Base-by-base conservation (phyloP, 2,329 filamentous ascomycete species). In the Diaporthe ampelina region DNA sequence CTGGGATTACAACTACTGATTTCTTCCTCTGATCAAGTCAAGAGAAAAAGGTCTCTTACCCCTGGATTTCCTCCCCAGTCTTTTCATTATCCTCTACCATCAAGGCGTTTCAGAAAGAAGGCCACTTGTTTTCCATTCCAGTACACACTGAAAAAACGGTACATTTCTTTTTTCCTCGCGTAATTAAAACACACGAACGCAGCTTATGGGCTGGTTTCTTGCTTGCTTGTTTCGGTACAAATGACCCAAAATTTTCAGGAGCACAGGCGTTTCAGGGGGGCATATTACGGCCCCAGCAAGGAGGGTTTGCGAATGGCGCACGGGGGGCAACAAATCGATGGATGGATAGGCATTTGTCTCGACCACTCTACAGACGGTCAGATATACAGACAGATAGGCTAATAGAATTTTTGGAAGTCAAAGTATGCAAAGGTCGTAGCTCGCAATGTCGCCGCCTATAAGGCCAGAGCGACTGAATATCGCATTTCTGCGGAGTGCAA, bases 221-320 rank as follows among this genome's bases (percentile, higher is more conserved):
- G n/a, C 21, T 10, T 54, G 48, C 29, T 29, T 37, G 13, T 26
- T 40, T 54, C 52, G 63, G 32, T 68, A 54, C 63, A 26, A 24
- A 37, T 19, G 48, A 37, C 5, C 4, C 9, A 52, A 26, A 52
- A 26, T 8, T 26, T n/a, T 4, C 13, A 68, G 48, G 48, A 29
- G 63, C 63, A 68, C 32, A 17, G 63, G 63, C 63, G 63, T 68
- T 54, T 40, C 45, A 67, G 63, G 63, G 15, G 26, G 32, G 43
- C 9, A 24, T 15, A 5, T 9, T 17, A 29, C 29, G 43, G 32
- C 21, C 11, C 13, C 35, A 6, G n/a, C 4, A 24, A 24, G 13
- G 37, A 35, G 40, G 24, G 2, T 50, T 24, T 24, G 61, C 63
- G 4, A 68, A 40, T 13, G 63, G 63, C 63, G 63, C 26, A 54